phyloP scores from a whole-genome alignment of 371 early-diverging fungal species.

The Gilbertella persicaria region DNA sequence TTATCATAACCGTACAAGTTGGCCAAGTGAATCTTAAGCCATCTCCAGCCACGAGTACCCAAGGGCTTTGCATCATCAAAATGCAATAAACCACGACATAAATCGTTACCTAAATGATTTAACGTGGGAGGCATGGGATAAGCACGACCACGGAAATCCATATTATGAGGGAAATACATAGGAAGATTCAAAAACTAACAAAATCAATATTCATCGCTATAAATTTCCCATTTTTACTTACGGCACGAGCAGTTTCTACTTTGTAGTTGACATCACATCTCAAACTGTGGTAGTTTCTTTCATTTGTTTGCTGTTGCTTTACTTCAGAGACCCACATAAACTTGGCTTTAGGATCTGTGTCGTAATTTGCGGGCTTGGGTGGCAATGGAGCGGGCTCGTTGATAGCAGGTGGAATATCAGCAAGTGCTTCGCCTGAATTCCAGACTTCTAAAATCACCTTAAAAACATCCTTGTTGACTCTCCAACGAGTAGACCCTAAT shows the following conservation, averaged over 20 bases:
- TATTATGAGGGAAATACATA: slow-evolving; percentile 96
- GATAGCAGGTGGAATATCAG: slow-evolving; percentile 66
- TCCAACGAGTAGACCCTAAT: slow-evolving; percentile 90
- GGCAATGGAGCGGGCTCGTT: slow-evolving; percentile 41
- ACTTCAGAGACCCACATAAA: slow-evolving; percentile 52
- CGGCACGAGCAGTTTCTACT: slow-evolving; percentile 92
- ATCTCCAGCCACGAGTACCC: slow-evolving; percentile 83
- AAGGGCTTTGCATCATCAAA: slow-evolving; percentile 87
- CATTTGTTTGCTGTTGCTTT: slow-evolving; percentile 54
- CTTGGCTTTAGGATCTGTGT: slow-evolving; percentile 64
- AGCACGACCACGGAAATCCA: slow-evolving; percentile 98
- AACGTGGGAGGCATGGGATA: slow-evolving; percentile 96
- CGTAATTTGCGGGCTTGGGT: slow-evolving; percentile 71
- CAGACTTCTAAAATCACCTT: slow-evolving; percentile 82
- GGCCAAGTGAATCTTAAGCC: slow-evolving; percentile 97
- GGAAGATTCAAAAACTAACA: slow-evolving; percentile 85
- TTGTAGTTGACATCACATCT: slow-evolving; percentile 95
- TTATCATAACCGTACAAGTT: slow-evolving; percentile 94
- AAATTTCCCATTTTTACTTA: slow-evolving; percentile 43
- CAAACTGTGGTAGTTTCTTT: slow-evolving; percentile 80
- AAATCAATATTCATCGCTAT: slow-evolving; percentile 1
- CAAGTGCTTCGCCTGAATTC: slow-evolving; percentile 83
- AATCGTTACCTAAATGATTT: slow-evolving; percentile 96
- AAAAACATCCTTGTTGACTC: slow-evolving; percentile 82
- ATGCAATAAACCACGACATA: slow-evolving; percentile 89